phyloP scores from a whole-genome alignment of 2,329 filamentous ascomycete genomes.

The Lecanosticta acicola region DNA sequence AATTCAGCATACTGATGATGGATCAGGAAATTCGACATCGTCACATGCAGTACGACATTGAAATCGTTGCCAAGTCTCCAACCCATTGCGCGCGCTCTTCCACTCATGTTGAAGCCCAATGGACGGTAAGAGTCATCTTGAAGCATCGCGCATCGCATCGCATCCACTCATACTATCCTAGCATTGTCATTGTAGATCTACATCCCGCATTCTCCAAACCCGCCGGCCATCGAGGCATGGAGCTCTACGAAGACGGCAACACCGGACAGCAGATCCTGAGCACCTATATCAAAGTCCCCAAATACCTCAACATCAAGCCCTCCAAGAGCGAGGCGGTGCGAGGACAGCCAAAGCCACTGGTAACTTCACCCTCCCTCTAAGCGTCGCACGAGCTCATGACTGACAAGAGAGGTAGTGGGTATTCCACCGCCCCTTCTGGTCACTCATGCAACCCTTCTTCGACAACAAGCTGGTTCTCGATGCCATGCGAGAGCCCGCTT shows the following conservation, averaged over 20 bases:
- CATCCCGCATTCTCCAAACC: conserved; percentile 49
- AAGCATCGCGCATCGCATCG: background rate
- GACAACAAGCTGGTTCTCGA: conserved; percentile 41
- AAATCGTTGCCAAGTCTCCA: conserved; percentile 45
- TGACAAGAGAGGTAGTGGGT: conserved; percentile 29
- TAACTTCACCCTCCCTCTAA: conserved; percentile 5
- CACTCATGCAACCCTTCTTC: conserved; percentile 44
- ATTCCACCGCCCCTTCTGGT: conserved; percentile 45
- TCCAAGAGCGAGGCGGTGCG: conserved; percentile 35
- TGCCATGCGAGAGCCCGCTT: conserved; percentile 45
- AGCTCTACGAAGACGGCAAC: conserved; percentile 34
- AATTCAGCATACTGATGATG: background rate
- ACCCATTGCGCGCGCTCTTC: conserved; percentile 40
- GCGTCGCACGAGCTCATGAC: conserved; percentile 23
- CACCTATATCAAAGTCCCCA: conserved; percentile 36
- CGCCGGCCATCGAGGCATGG: conserved; percentile 36
- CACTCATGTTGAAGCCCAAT: conserved; percentile 37
- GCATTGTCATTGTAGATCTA: conserved; percentile 39
- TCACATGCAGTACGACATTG: conserved; percentile 45
- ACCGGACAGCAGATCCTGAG: conserved; percentile 36
- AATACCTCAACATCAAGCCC: conserved; percentile 42
- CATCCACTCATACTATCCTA: conserved; percentile 11
- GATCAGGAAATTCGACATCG: conserved; percentile 38
- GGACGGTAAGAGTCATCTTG: conserved; percentile 19
- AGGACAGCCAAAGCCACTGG: conserved; percentile 21